Percentiles rank a stretch among this genome's conserved stretches.
phyloP scores from a whole-genome alignment of 495 filamentous ascomycete genomes.

The Hypoxylon rickii region DNA sequence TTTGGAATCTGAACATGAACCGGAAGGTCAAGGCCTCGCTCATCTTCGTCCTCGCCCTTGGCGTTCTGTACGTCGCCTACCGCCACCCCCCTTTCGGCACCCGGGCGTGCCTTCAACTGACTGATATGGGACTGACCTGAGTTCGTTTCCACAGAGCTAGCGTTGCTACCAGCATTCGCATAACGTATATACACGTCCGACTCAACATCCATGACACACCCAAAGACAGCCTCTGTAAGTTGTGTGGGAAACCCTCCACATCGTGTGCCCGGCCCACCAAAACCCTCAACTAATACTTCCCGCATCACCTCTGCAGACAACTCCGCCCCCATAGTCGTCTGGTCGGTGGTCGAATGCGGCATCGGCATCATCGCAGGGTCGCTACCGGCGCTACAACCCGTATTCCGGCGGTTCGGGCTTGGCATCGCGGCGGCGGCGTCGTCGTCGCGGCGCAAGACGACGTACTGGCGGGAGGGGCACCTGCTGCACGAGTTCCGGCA shows the following conservation, averaged over 20 bases:
- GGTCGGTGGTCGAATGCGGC: conserved; percentile 31
- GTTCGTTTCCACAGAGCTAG: conserved; percentile 14
- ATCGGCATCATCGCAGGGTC: conserved; percentile 33
- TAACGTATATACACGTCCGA: conserved; percentile 11
- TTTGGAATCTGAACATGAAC: conserved; percentile 32
- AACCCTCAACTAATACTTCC: neutral
- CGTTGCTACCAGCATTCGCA: conserved; percentile 18
- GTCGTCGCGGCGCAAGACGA: neutral
- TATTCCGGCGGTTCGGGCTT: conserved; percentile 11
- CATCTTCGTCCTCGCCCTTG: conserved; percentile 24
- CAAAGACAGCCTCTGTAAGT: conserved; percentile 12
- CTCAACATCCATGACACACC: neutral
- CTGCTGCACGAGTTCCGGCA: too few species aligned
- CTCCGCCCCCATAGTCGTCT: conserved; percentile 7
- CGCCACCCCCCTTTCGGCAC: neutral
- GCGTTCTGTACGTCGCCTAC: conserved; percentile 28
- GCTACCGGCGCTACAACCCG: conserved; percentile 21
- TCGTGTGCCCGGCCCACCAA: neutral
- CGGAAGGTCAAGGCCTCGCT: conserved; percentile 20
- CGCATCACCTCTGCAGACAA: neutral
- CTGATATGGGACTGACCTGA: too few species aligned
- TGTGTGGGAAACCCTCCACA: neutral
- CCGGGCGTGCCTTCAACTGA: neutral
- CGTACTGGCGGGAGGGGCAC: too few species aligned
- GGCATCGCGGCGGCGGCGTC: neutral